Conservation (phyloP, 2,329 filamentous ascomycete genomes). For the Chaetomium sp. region DNA sequence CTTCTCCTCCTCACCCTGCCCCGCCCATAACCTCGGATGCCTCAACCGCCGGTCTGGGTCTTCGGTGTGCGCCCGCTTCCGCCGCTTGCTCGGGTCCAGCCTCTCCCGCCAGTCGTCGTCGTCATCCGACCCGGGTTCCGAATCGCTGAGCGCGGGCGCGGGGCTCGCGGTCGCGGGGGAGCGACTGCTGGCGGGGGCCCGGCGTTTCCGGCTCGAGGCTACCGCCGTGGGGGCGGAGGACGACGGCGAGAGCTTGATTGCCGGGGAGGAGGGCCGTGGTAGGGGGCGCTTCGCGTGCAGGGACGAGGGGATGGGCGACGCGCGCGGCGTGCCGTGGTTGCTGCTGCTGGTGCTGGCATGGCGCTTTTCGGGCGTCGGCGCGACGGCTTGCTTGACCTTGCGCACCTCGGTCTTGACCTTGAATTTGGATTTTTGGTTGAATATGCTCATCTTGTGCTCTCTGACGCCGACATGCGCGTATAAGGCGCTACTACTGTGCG, state of each 20-base stretch:
- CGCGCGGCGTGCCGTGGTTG: conserved; percentile 29
- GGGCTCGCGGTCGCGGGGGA: conserved; percentile 52
- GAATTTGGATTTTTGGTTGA: conserved; percentile 51
- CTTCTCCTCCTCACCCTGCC: conserved; percentile 42
- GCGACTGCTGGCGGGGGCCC: conserved; percentile 45
- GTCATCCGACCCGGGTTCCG: conserved; percentile 54
- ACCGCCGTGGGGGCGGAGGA: background rate
- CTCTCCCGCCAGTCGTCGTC: conserved; percentile 53
- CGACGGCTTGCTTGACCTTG: conserved; percentile 42
- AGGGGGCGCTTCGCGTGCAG: conserved; percentile 8
- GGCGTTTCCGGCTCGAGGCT: conserved; percentile 49
- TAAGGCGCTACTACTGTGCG: background rate
- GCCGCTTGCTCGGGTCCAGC: conserved; percentile 52
- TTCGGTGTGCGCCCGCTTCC: conserved; percentile 46
- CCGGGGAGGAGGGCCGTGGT: conserved; percentile 11
- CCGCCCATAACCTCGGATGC: conserved; percentile 41
- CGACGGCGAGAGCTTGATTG: conserved; percentile 28
- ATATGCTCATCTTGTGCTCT: conserved; percentile 44
- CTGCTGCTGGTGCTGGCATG: conserved; percentile 37
- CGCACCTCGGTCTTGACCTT: conserved; percentile 56
- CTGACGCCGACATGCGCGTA: too few species aligned
- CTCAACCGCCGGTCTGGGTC: conserved; percentile 53
- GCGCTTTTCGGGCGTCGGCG: conserved; percentile 43
- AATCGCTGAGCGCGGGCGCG: conserved; percentile 45
- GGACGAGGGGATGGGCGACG: conserved; percentile 29